A percentile compares a stretch with the other conserved stretches of the same genome.
Conservation (phyloP, 1,139 yeast genomes). For the Pichia sp. region DNA sequence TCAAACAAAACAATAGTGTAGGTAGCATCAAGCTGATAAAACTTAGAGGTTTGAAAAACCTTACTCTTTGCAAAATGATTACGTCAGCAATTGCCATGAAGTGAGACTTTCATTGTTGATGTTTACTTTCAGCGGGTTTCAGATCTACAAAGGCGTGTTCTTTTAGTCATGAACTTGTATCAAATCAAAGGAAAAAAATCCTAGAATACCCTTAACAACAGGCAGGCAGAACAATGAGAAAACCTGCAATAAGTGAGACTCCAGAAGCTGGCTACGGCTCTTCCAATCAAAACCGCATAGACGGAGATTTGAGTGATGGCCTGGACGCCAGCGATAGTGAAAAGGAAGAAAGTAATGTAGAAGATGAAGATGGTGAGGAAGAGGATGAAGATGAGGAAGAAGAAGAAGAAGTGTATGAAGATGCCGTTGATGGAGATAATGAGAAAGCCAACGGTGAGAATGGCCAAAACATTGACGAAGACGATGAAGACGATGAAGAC, state of each 20-base stretch:
- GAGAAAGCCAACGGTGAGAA: constrained; percentile 1
- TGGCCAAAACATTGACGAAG: constrained; percentile 2
- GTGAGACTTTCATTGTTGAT: not conserved
- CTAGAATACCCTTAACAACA: too few relatives aligned
- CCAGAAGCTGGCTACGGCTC: not conserved
- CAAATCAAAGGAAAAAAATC: not conserved
- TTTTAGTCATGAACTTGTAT: not conserved
- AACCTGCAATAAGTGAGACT: not conserved
- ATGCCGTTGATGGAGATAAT: not conserved
- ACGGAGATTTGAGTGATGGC: not conserved
- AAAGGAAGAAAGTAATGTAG: not conserved
- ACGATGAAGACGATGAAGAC: constrained; percentile 13
- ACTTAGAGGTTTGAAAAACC: not conserved
- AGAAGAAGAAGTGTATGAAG: not conserved
- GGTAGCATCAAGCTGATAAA: not conserved
- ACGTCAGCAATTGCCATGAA: not conserved
- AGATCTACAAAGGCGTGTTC: not conserved
- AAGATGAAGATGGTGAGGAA: not conserved
- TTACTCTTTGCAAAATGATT: not conserved
- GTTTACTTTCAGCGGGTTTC: not conserved
- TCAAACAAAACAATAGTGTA: not conserved
- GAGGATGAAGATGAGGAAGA: not conserved
- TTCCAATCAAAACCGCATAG: not conserved
- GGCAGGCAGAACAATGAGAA: not conserved
- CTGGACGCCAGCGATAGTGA: not conserved